A percentile compares a stretch with the other conserved stretches of the same genome.
These are phyloP conservation scores for Epichloe bromicola DNA, from an alignment of 2,329 filamentous ascomycete species.

Conservation along the genomic window DNA sequence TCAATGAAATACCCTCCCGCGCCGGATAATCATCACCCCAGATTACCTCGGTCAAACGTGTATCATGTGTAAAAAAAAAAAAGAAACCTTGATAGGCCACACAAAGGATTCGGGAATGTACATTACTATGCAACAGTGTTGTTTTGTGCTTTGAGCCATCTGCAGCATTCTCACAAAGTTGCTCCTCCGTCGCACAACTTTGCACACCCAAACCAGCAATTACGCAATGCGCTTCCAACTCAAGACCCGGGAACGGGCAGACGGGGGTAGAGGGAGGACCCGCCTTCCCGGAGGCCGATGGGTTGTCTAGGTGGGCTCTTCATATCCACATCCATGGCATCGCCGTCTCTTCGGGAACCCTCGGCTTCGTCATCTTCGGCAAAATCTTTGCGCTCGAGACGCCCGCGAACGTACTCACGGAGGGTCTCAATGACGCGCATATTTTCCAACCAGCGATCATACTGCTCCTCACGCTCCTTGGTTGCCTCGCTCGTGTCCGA, in stretches of 20 bases:
- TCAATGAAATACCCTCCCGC: not conserved
- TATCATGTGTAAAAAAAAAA: not conserved
- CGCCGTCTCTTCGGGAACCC: conserved; percentile 10
- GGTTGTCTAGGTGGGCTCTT: conserved; percentile 17
- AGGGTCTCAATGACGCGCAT: conserved; percentile 52
- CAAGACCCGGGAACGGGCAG: conserved; percentile 20
- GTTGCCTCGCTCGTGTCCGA: conserved; percentile 39
- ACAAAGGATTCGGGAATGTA: not conserved
- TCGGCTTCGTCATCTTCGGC: conserved; percentile 19
- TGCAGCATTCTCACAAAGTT: not conserved
- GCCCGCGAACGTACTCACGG: conserved; percentile 42
- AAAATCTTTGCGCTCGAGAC: conserved; percentile 45
- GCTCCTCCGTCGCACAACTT: not conserved
- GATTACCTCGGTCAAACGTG: not conserved
- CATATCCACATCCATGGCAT: conserved; percentile 25
- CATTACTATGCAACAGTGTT: not conserved
- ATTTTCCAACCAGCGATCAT: conserved; percentile 54
- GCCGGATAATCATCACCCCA: not conserved
- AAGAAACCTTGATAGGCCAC: not conserved
- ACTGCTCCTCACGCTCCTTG: conserved; percentile 46
- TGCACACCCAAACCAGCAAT: not conserved
- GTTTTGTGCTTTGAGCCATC: not conserved
- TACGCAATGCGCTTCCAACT: not conserved
- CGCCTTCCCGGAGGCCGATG: conserved; percentile 16
- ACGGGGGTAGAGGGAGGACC: conserved; percentile 27